A percentile compares a stretch with the other conserved stretches of the same genome.
Conservation (phyloP, 2,329 filamentous ascomycete species). For the Camillea tinctor region DNA sequence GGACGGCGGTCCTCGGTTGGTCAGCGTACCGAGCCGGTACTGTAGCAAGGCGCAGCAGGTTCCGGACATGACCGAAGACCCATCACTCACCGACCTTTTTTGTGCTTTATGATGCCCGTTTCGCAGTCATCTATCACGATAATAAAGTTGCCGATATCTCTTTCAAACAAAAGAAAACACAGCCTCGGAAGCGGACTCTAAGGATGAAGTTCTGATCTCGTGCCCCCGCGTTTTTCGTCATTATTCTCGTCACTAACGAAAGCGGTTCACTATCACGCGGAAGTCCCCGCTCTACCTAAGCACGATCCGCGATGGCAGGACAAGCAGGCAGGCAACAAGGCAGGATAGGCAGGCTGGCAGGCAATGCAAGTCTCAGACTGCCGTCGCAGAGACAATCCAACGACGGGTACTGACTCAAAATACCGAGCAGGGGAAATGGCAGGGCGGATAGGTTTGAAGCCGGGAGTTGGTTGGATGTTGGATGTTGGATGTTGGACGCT, state of each 20-base stretch:
- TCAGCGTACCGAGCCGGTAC: constrained; percentile 16
- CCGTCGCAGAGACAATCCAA: neutral
- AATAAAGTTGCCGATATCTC: neutral
- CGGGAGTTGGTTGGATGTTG: too few relatives aligned
- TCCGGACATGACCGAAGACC: constrained; percentile 21
- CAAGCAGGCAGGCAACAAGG: neutral
- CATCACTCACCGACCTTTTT: constrained; percentile 1
- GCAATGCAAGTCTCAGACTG: neutral
- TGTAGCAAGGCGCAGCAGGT: constrained; percentile 20
- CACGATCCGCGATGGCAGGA: neutral
- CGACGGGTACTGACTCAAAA: neutral
- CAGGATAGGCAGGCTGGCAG: neutral
- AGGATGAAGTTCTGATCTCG: neutral
- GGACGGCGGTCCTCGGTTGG: constrained; percentile 6
- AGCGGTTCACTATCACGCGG: neutral
- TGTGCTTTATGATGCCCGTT: neutral
- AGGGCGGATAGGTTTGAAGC: neutral
- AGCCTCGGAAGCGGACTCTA: neutral
- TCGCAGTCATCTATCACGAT: neutral
- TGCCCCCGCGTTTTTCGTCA: neutral
- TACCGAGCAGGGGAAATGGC: neutral
- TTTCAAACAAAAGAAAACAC: neutral
- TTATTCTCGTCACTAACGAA: neutral
- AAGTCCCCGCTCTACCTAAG: neutral
- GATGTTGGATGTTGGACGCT: too few relatives aligned